These are phyloP conservation scores for Byssochlamys sp. DNA, from an alignment of 2,329 filamentous ascomycete species.

Conservation along the genomic window DNA sequence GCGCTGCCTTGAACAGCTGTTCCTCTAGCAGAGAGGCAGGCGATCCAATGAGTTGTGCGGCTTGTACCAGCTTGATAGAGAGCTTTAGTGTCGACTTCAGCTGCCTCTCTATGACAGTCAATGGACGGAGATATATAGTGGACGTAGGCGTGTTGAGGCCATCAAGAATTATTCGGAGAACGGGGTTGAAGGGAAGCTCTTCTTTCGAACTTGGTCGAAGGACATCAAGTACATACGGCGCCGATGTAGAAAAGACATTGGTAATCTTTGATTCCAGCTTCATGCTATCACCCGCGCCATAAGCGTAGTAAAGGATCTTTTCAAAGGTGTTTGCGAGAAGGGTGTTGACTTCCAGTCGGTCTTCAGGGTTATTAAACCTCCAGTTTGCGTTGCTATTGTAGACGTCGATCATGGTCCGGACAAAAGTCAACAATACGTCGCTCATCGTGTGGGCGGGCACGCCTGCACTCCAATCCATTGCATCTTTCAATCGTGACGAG, in stretches of 20 bases:
- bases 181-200: conserved; percentile 65
- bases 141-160: conserved; percentile 51
- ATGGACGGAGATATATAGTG: conserved; percentile 52
- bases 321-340: conserved; percentile 61
- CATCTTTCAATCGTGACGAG: conserved; percentile 20
- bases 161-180: conserved; percentile 60
- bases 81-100: conserved; percentile 57
- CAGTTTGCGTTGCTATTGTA: conserved; percentile 79
- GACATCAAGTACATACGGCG: conserved; percentile 64
- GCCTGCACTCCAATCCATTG: conserved; percentile 51
- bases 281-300: conserved; percentile 59
- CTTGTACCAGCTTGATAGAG: conserved; percentile 59
- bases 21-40: conserved; percentile 60
- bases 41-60: conserved; percentile 55
- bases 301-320: conserved; percentile 61
- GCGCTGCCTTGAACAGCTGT: conserved; percentile 71
- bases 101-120: conserved; percentile 51
- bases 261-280: conserved; percentile 45
- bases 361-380: conserved; percentile 63
- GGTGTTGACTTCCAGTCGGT: conserved; percentile 59
- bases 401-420: conserved; percentile 67
- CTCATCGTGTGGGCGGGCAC: conserved; percentile 70
- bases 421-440: conserved; percentile 61
- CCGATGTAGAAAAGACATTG: conserved; percentile 59
- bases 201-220: conserved; percentile 63